phyloP scores from a whole-genome alignment of 2,329 filamentous ascomycete species.

The Capronia coronata region DNA sequence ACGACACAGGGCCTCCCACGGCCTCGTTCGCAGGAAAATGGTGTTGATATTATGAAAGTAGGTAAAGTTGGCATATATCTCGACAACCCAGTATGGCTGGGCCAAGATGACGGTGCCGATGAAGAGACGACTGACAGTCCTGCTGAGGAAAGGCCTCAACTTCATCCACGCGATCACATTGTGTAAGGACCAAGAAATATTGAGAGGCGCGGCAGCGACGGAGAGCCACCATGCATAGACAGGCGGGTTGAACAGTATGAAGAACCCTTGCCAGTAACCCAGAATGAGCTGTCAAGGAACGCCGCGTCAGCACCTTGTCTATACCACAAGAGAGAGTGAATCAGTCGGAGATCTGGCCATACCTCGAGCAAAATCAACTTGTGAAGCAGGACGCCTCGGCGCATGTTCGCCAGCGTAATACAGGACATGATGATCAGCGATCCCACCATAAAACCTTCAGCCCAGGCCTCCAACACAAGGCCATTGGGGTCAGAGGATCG shows the following conservation, averaged over 20 bases:
- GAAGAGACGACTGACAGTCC: slow-evolving; percentile 44
- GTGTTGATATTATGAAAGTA: slow-evolving; percentile 48
- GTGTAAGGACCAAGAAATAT: slow-evolving; percentile 52
- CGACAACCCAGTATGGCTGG: slow-evolving; percentile 54
- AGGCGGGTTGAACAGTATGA: slow-evolving; percentile 48
- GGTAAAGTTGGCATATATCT: slow-evolving; percentile 55
- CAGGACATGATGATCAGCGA: slow-evolving; percentile 40
- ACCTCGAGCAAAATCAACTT: slow-evolving; percentile 43
- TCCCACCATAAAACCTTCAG: slow-evolving; percentile 40
- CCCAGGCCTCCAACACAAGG: slow-evolving; percentile 38
- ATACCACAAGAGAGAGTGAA: background rate
- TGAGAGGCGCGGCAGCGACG: slow-evolving; percentile 50
- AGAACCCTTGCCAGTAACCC: slow-evolving; percentile 50
- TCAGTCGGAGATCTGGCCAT: slow-evolving; percentile 10
- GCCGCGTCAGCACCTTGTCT: slow-evolving; percentile 5
- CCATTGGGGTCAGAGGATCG: slow-evolving; percentile 29
- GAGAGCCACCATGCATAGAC: slow-evolving; percentile 55
- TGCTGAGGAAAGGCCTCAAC: slow-evolving; percentile 49
- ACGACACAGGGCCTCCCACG: slow-evolving; percentile 51
- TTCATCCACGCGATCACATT: slow-evolving; percentile 59
- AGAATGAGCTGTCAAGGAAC: slow-evolving; percentile 39
- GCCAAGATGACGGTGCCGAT: slow-evolving; percentile 51
- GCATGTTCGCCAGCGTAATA: slow-evolving; percentile 42
- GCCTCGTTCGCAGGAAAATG: slow-evolving; percentile 46
- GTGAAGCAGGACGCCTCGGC: slow-evolving; percentile 38